Percentiles rank a stretch among this genome's conserved stretches.
Conservation (phyloP, 2,329 filamentous ascomycete species). For the Coleophoma cylindrospora region DNA sequence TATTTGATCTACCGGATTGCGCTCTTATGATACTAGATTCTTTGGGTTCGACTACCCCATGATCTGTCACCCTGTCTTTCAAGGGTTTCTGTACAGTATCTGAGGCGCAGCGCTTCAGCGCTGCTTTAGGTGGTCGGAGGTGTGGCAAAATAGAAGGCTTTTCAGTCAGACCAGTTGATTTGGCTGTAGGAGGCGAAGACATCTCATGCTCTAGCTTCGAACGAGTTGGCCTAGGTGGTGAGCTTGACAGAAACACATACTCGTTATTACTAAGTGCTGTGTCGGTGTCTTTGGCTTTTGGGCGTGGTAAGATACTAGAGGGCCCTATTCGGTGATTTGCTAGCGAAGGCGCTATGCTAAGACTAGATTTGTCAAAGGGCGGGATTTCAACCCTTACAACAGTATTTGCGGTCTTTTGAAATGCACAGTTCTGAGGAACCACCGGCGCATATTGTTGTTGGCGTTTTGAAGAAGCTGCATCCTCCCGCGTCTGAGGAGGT, state of each 20-base stretch:
- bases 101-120: neutral
- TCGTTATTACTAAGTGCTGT: conserved; percentile 10
- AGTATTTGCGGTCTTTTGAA: neutral
- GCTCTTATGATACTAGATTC: neutral
- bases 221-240: conserved; percentile 17
- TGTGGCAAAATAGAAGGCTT: conserved; percentile 17
- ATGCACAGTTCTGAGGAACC: too few species aligned
- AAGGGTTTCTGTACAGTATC: neutral
- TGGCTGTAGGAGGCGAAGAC: neutral
- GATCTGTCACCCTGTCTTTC: too few species aligned
- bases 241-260: conserved; percentile 25
- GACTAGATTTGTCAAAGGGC: neutral
- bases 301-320: conserved; percentile 12
- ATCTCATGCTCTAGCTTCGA: conserved; percentile 2
- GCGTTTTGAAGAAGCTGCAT: too few species aligned
- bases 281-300: conserved; percentile 9
- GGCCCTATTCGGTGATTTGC: conserved; percentile 16
- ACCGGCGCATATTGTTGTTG: too few species aligned
- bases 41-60: conserved; percentile 4
- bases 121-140: conserved; percentile 9
- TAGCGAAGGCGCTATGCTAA: conserved; percentile 13
- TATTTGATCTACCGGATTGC: neutral
- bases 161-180: conserved; percentile 5
- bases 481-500: neutral
- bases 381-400: neutral